A percentile compares a stretch with the other conserved stretches of the same genome.
These are phyloP conservation scores for Alternaria sp. DNA, from an alignment of 2,329 filamentous ascomycete genomes.

Conservation along the genomic window DNA sequence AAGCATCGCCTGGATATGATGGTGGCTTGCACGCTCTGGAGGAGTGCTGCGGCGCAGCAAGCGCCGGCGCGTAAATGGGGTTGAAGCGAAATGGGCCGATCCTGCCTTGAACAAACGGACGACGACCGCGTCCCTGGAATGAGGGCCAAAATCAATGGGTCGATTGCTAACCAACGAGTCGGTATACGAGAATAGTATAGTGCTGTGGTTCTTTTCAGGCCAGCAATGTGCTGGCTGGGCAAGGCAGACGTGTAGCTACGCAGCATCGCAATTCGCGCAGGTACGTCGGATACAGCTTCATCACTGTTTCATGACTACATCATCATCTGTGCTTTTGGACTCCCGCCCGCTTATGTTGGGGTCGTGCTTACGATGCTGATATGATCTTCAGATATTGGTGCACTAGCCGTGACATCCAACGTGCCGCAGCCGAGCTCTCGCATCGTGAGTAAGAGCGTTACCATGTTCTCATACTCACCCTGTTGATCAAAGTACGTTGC, in stretches of 20 bases:
- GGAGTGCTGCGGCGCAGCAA: conserved; percentile 6
- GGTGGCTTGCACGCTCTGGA: conserved; percentile 4
- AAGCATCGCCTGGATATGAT: background rate
- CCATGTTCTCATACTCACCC: background rate
- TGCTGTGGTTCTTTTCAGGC: conserved; percentile 3
- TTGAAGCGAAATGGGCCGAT: conserved; percentile 6
- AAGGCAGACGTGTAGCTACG: conserved; percentile 2
- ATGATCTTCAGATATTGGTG: background rate
- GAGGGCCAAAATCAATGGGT: conserved; percentile 14
- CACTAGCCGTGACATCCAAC: background rate
- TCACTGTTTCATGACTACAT: background rate
- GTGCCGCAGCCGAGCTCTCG: background rate
- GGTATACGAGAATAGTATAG: background rate
- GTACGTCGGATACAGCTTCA: background rate
- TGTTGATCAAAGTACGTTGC: background rate
- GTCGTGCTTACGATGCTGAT: background rate
- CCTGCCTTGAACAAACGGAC: conserved; percentile 9
- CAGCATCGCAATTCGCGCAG: background rate
- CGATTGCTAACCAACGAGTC: background rate
- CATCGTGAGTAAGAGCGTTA: background rate
- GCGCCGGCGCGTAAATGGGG: conserved; percentile 10
- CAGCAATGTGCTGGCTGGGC: background rate
- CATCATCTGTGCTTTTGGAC: background rate
- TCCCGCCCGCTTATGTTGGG: background rate
- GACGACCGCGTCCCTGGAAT: conserved; percentile 3